Evolutionary conservation across 495 filamentous ascomycete species (phyloP), one percentile per base, ranked within the genome.

Genomic region (Staphylotrichum tortipilum): DNA sequence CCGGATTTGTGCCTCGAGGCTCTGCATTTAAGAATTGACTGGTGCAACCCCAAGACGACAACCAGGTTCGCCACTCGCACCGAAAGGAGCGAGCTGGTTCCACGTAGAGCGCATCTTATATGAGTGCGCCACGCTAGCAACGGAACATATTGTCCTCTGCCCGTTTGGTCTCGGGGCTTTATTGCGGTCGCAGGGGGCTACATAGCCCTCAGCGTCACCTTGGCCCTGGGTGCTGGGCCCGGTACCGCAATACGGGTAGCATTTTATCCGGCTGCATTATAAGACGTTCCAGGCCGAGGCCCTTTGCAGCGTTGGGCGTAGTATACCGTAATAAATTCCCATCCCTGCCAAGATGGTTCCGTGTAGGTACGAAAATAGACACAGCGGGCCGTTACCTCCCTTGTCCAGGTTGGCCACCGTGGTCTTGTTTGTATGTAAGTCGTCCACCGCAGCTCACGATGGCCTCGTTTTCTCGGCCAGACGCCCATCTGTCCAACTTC

Each of bases 361-460:
- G n/a, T n/a, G 24, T 2, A 38, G 19, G 5, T 7, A 49, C 46
- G 10, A 49, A 49, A 49, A 49, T 49, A 49, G 46, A 22, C 15
- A 10, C 26, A 18, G 46, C 24, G 26, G 46, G 36, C 40, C 21
- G 22, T 23, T 6, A 10, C 21, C n/a, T 26, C 14, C 5, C 24
- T 40, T 39, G 46, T n/a, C n/a, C n/a, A n/a, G n/a, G 46, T 22
- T 49, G 35, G 35, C 36, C 46, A 38, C 45, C 34, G 45, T 49
- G 46, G 35, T 29, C 33, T 26, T 18, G 22, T 18, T 37, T n/a
- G n/a, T n/a, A n/a, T n/a, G 33, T 28, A 28, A 35, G 44, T 28
- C 33, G 1, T 4, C 17, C n/a, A 30, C 12, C 22, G 11, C 23
- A 7, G n/a, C 33, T 47, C 44, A 28, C 28, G 22, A 37, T 28